Percentiles rank a stretch among this genome's conserved stretches.
These are phyloP conservation scores for Lichtheimia hyalospora DNA, from an alignment of 371 early-diverging fungal genomes.

Conservation along the genomic window DNA sequence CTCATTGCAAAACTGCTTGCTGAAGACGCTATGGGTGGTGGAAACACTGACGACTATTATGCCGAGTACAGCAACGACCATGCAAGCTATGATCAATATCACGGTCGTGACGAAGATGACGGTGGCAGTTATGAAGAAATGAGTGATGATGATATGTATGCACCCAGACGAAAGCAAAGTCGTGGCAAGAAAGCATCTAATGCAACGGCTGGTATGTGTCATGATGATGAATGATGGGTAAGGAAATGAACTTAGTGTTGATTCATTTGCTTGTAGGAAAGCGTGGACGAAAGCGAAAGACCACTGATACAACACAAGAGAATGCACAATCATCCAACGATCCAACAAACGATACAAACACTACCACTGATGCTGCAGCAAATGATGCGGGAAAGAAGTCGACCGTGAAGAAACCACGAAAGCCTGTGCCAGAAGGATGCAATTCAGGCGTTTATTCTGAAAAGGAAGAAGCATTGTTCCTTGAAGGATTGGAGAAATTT, in stretches of 20 bases:
- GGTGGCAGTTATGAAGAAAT: conserved; percentile 54
- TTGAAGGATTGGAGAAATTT: conserved; percentile 74
- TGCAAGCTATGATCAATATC: conserved; percentile 21
- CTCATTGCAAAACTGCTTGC: conserved; percentile 77
- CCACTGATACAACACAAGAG: neutral
- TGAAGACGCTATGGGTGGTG: conserved; percentile 52
- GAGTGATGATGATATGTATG: conserved; percentile 53
- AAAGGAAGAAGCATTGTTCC: conserved; percentile 74
- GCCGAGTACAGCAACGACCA: conserved; percentile 62
- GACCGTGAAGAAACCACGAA: conserved; percentile 37
- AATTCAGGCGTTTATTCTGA: conserved; percentile 79
- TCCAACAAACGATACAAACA: neutral
- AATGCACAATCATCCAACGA: conserved; percentile 2
- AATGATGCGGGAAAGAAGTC: conserved; percentile 3
- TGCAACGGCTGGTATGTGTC: conserved; percentile 25
- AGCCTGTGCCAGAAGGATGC: conserved; percentile 47
- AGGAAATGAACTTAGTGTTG: too few species aligned
- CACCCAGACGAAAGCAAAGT: conserved; percentile 29
- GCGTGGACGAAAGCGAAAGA: conserved; percentile 27
- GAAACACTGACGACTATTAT: conserved; percentile 52
- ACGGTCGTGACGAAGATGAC: conserved; percentile 21
- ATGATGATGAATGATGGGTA: neutral
- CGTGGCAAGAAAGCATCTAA: conserved; percentile 25
- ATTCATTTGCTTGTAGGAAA: conserved; percentile 2
- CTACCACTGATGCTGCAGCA: neutral